Conservation (phyloP, 2,329 filamentous ascomycete species). For the Saccharata proteae region DNA sequence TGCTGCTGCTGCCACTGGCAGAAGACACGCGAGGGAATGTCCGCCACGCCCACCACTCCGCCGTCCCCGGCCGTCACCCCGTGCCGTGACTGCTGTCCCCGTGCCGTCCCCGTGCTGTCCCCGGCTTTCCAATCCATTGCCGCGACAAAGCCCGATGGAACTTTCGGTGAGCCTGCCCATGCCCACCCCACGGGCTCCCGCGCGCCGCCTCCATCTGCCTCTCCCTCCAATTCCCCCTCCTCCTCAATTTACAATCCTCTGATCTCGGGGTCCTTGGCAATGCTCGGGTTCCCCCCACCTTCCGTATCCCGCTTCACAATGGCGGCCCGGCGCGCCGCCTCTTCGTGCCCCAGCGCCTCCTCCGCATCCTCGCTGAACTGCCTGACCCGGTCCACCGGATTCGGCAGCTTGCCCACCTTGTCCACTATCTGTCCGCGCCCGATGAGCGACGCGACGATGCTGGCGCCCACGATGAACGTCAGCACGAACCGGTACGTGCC, state of each 20-base stretch:
- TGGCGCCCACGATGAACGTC: slow-evolving; percentile 75
- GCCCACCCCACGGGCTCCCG: too few relatives aligned
- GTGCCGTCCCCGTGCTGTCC: too few relatives aligned
- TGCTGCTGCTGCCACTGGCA: too few relatives aligned
- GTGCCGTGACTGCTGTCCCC: too few relatives aligned
- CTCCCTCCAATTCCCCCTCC: slow-evolving; percentile 1
- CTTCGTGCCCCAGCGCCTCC: slow-evolving; percentile 19
- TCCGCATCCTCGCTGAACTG: slow-evolving; percentile 31
- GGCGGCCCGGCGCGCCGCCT: slow-evolving; percentile 13
- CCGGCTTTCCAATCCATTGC: too few relatives aligned
- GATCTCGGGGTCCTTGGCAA: slow-evolving; percentile 5
- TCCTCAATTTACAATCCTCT: slow-evolving; percentile 1
- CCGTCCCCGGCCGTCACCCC: too few relatives aligned
- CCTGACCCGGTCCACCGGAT: slow-evolving; percentile 36
- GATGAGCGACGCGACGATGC: slow-evolving; percentile 69
- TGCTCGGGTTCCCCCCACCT: not conserved
- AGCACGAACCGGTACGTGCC: slow-evolving; percentile 81
- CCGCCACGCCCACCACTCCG: too few relatives aligned
- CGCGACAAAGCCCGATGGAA: too few relatives aligned
- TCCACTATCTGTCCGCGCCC: slow-evolving; percentile 66
- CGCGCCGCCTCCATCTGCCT: too few relatives aligned
- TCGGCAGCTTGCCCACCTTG: slow-evolving; percentile 34
- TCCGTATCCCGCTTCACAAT: slow-evolving; percentile 6
- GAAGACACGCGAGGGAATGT: too few relatives aligned
- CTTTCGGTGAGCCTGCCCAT: too few relatives aligned